A percentile compares a stretch with the other conserved stretches of the same genome.
Evolutionary conservation across 140 eudicot species (phyloP).

Genomic region (Cichorium intybus): DNA sequence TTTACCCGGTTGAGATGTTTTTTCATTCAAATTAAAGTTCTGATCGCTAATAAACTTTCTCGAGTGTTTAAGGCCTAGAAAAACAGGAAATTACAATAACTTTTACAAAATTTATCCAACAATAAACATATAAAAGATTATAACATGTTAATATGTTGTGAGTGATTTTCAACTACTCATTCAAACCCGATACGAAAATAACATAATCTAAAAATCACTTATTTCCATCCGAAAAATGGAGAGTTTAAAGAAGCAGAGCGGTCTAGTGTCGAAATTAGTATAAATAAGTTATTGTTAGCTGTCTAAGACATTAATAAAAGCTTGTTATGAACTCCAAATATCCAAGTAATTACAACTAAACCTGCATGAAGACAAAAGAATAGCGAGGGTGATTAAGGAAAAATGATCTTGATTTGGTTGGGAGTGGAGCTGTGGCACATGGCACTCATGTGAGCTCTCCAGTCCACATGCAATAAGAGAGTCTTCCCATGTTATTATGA

Average conservation of each 20-base stretch:
- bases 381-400: conserved; percentile 42
- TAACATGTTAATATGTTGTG: too few relatives aligned
- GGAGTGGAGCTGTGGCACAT: conserved; percentile 52
- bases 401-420: conserved; percentile 34
- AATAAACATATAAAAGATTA: too few relatives aligned
- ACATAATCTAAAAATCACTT: too few relatives aligned
- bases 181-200: too few relatives aligned
- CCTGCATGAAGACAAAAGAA: conserved; percentile 26
- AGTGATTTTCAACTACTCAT: too few relatives aligned
- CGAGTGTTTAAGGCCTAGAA: too few relatives aligned
- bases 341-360: conserved; percentile 25
- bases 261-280: not conserved
- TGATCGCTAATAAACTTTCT: too few relatives aligned
- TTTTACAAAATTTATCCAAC: too few relatives aligned
- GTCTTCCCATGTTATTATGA: conserved; percentile 51
- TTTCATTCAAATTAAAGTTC: too few relatives aligned
- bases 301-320: conserved; percentile 26
- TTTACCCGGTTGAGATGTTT: too few relatives aligned
- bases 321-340: conserved; percentile 21
- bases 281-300: conserved; percentile 16
- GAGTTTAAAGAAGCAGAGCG: not conserved
- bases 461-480: conserved; percentile 48
- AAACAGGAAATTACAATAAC: too few relatives aligned
- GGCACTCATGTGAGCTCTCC: conserved; percentile 52
- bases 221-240: too few relatives aligned